Conservation (phyloP, 192 early-diverging fungal species). For the Mortierella claussenii region DNA sequence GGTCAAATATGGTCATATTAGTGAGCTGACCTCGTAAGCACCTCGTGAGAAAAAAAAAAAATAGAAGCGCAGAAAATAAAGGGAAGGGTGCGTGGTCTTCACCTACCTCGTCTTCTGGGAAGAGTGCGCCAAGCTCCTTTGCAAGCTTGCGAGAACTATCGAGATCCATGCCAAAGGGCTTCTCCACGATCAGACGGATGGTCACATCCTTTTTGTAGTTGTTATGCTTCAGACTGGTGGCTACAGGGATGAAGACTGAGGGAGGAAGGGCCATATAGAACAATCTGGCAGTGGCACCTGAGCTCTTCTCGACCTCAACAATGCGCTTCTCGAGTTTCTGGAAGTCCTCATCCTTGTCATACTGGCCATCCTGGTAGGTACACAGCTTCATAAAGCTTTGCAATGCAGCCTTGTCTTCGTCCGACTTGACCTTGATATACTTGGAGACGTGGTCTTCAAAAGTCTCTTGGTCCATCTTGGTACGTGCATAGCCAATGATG, state of each 20-base stretch:
- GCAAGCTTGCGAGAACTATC: constrained; percentile 83
- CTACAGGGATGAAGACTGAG: constrained; percentile 91
- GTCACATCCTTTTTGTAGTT: constrained; percentile 71
- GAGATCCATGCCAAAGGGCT: constrained; percentile 96
- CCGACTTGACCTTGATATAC: constrained; percentile 73
- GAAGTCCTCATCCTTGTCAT: constrained; percentile 83
- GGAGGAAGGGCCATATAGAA: constrained; percentile 98
- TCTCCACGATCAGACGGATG: constrained; percentile 95
- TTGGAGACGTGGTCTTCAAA: constrained; percentile 80
- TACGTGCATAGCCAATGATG: constrained; percentile 95
- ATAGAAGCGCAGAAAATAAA: not conserved
- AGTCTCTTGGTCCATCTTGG: constrained; percentile 75
- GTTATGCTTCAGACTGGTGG: constrained; percentile 74
- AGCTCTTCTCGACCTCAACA: constrained; percentile 63
- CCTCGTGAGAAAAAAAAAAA: not conserved
- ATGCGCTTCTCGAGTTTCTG: constrained; percentile 71
- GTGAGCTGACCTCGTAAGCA: too few relatives aligned
- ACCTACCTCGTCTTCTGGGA: constrained; percentile 86
- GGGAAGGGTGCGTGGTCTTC: not conserved
- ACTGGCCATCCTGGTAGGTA: constrained; percentile 85
- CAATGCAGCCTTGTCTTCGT: constrained; percentile 66
- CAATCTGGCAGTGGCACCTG: constrained; percentile 72
- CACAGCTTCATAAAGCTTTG: constrained; percentile 74
- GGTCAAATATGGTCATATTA: too few relatives aligned
- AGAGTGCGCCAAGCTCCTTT: constrained; percentile 77